Percentiles rank a stretch among this genome's conserved stretches.
These are phyloP conservation scores for Naegleria fowleri DNA, from an alignment of 208 protist species.

Conservation along the genomic window DNA sequence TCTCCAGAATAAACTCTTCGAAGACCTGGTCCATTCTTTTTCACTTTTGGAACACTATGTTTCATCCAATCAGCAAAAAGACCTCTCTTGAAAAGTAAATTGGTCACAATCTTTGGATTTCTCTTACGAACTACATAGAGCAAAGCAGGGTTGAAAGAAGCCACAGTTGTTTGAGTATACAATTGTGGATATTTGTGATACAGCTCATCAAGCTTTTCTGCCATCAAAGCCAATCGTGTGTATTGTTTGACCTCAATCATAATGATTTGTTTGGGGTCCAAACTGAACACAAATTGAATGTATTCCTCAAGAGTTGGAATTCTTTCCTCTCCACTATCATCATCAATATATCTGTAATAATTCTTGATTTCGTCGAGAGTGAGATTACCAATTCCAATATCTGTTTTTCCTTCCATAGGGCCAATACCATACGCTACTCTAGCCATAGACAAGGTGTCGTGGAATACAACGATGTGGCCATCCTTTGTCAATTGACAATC, in stretches of 20 bases:
- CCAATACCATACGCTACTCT: background rate
- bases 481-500: slow-evolving; percentile 75
- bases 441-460: slow-evolving; percentile 57
- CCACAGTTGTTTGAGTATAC: slow-evolving; percentile 73
- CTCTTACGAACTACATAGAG: slow-evolving; percentile 64
- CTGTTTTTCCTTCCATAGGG: background rate
- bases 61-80: background rate
- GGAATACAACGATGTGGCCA: slow-evolving; percentile 68
- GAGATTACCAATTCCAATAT: slow-evolving; percentile 54
- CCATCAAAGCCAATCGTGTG: slow-evolving; percentile 51
- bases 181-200: slow-evolving; percentile 72
- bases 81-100: background rate
- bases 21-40: background rate
- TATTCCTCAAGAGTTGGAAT: slow-evolving; percentile 73
- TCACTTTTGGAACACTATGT: background rate
- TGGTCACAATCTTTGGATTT: slow-evolving; percentile 56
- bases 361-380: slow-evolving; percentile 63
- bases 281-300: slow-evolving; percentile 63
- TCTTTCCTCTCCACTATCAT: slow-evolving; percentile 62
- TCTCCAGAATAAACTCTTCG: background rate
- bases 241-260: slow-evolving; percentile 77
- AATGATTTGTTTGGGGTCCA: slow-evolving; percentile 56
- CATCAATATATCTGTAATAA: slow-evolving; percentile 55
- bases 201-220: slow-evolving; percentile 65
- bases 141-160: slow-evolving; percentile 60